phyloP scores from a whole-genome alignment of 75 land plant species.

The Pinus taeda region DNA sequence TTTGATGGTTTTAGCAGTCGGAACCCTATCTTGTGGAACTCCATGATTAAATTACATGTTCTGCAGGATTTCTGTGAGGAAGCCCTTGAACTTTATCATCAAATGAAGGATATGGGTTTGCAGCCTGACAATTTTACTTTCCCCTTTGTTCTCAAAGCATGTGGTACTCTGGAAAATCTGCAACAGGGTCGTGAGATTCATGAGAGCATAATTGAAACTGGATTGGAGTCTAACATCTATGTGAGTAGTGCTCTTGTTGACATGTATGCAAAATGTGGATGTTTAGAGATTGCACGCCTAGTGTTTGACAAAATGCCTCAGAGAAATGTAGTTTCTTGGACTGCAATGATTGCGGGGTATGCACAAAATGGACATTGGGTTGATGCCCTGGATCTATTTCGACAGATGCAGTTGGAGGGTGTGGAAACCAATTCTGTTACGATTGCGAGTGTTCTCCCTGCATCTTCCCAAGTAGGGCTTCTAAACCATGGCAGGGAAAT shows the following conservation, averaged over 20 bases:
- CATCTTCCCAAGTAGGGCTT: constrained; percentile 10
- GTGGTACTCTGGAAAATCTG: not conserved
- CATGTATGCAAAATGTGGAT: constrained; percentile 50
- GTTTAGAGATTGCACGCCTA: constrained; percentile 22
- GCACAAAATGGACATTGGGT: constrained; percentile 34
- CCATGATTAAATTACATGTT: constrained; percentile 15
- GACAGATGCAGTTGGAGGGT: constrained; percentile 26
- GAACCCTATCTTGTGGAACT: constrained; percentile 16
- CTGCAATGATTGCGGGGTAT: constrained; percentile 52
- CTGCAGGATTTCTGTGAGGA: not conserved
- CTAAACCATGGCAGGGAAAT: constrained; percentile 25
- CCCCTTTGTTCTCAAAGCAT: not conserved
- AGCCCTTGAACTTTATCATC: constrained; percentile 5
- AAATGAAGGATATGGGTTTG: not conserved
- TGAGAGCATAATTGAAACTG: constrained; percentile 17
- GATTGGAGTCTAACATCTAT: constrained; percentile 21
- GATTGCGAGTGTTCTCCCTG: constrained; percentile 13
- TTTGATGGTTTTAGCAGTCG: constrained; percentile 13
- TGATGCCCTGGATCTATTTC: constrained; percentile 20
- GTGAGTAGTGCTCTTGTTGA: constrained; percentile 53
- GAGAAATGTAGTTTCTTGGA: constrained; percentile 52
- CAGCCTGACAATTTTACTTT: constrained; percentile 4
- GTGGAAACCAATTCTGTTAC: constrained; percentile 56
- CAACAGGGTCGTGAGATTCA: constrained; percentile 17
- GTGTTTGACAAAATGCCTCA: constrained; percentile 48